A percentile compares a stretch with the other conserved stretches of the same genome.
phyloP scores from a whole-genome alignment of 345 rosid genomes.

The Salix purpurea region DNA sequence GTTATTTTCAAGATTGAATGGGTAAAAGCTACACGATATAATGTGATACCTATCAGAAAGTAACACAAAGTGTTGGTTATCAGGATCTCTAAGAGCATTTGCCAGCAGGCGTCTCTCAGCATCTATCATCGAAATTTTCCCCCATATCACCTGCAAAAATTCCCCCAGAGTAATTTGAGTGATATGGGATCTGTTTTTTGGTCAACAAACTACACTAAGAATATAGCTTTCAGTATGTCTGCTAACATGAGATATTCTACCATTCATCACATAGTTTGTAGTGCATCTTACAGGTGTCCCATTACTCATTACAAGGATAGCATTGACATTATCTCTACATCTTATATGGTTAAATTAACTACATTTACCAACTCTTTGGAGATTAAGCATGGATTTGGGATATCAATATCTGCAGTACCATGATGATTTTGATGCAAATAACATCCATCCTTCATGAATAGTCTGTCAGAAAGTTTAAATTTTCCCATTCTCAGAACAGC shows the following conservation, averaged over 20 bases:
- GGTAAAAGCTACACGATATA: not conserved
- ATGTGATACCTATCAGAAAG: constrained; percentile 82
- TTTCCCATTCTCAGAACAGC: not conserved
- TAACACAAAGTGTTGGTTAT: constrained; percentile 91
- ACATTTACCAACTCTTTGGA: not conserved
- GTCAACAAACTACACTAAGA: not conserved
- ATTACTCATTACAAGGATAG: not conserved
- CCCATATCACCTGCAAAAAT: constrained; percentile 77
- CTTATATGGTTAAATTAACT: not conserved
- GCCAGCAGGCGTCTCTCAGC: constrained; percentile 93
- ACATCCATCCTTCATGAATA: no score
- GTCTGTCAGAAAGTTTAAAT: no score
- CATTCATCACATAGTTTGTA: not conserved
- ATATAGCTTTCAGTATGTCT: not conserved
- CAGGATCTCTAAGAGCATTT: constrained; percentile 78
- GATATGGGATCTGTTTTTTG: not conserved
- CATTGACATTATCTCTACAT: not conserved
- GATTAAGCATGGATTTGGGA: no score
- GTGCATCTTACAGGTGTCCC: not conserved
- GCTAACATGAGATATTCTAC: not conserved
- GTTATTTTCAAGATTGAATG: not conserved
- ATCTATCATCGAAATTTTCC: constrained; percentile 94
- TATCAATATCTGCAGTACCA: no score
- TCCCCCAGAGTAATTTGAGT: not conserved
- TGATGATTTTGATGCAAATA: no score